Evolutionary conservation across 139 green algal genomes (phyloP).

Genomic region (Tetradesmus obliquus): DNA sequence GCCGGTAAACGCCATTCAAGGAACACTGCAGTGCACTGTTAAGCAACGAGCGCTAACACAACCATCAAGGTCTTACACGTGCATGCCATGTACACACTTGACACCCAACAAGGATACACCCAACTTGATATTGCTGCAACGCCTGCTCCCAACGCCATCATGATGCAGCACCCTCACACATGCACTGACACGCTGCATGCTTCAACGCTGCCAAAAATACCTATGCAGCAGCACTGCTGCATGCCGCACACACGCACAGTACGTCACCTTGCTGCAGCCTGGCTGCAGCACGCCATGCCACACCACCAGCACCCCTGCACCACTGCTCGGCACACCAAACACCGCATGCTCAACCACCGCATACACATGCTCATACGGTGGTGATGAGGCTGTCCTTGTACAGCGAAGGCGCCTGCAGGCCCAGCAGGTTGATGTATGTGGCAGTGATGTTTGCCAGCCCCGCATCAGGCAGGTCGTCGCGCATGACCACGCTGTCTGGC

Average conservation of each 20-base stretch:
- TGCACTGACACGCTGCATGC: no score
- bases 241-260: neutral
- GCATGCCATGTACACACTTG: no score
- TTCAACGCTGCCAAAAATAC: neutral
- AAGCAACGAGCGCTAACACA: no score
- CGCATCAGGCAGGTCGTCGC: constrained; percentile 83
- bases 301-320: neutral
- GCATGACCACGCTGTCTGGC: constrained; percentile 71
- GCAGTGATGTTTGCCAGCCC: constrained; percentile 96
- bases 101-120: no score
- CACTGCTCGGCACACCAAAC: neutral
- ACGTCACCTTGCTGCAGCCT: neutral
- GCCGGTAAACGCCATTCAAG: no score
- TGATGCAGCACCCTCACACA: no score
- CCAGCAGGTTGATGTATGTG: constrained; percentile 94
- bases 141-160: no score
- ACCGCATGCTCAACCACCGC: neutral
- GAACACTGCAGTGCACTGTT: no score
- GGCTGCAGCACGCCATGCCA: neutral
- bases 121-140: no score
- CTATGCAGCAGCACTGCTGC: neutral
- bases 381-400: constrained; percentile 47
- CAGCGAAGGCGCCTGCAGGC: constrained; percentile 65
- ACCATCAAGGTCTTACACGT: no score
- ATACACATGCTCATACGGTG: neutral